These are phyloP conservation scores for Cystofilobasidium ferigula DNA, from an alignment of 768 basidiomycete species.

Conservation along the genomic window DNA sequence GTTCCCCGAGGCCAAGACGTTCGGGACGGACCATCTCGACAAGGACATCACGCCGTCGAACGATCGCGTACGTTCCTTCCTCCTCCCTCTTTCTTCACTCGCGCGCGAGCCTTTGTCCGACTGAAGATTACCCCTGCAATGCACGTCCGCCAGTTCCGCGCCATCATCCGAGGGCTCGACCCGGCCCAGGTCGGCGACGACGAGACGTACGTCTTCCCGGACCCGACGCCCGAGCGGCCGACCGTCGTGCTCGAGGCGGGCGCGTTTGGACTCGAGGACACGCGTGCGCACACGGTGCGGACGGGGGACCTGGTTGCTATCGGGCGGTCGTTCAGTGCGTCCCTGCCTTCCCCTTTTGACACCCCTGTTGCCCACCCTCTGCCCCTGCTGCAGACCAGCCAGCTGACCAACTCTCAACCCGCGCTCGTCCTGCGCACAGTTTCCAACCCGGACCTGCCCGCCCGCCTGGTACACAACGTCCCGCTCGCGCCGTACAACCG, in stretches of 20 bases:
- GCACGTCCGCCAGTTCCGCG: constrained; percentile 22
- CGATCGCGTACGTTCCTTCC: background rate
- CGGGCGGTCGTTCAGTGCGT: constrained; percentile 25
- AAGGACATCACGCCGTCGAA: constrained; percentile 8
- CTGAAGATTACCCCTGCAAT: background rate
- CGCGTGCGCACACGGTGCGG: constrained; percentile 21
- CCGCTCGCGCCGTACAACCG: constrained; percentile 26
- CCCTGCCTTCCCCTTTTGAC: no score
- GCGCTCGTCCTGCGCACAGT: no score
- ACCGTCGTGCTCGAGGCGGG: constrained; percentile 25
- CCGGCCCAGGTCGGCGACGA: constrained; percentile 1
- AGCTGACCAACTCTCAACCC: no score
- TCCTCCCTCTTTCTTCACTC: background rate
- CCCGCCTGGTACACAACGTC: constrained; percentile 23
- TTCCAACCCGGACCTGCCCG: constrained; percentile 28
- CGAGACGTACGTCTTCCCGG: constrained; percentile 24
- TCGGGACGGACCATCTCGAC: background rate
- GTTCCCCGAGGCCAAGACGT: background rate
- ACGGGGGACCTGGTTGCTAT: constrained; percentile 28
- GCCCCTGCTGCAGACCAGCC: no score
- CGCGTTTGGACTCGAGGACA: constrained; percentile 24
- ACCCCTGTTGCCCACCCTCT: no score
- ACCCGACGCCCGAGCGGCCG: constrained; percentile 23
- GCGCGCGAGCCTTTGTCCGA: background rate
- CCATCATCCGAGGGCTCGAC: constrained; percentile 28